Percentiles rank a stretch among this genome's conserved stretches.
phyloP scores from a whole-genome alignment of 345 rosid species.

The Gossypium anomalum region DNA sequence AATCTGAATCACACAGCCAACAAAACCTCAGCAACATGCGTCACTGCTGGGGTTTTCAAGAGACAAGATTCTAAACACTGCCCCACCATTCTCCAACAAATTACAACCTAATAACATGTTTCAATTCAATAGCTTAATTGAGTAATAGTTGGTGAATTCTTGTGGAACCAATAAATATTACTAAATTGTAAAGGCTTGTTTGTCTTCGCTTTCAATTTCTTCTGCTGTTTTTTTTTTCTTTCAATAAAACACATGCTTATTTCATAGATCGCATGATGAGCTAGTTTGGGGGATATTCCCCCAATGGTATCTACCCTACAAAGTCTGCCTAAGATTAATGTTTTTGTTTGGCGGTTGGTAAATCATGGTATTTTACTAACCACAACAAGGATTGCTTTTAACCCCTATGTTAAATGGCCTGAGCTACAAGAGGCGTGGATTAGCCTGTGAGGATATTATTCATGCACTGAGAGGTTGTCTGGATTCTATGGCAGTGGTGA shows the following conservation, averaged over 20 bases:
- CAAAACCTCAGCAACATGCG: background rate
- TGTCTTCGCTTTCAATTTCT: background rate
- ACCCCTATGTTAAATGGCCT: too few relatives aligned
- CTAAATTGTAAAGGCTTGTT: background rate
- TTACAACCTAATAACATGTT: background rate
- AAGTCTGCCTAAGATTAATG: too few relatives aligned
- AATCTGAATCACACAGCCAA: background rate
- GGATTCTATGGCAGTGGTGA: too few relatives aligned
- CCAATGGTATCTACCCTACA: too few relatives aligned
- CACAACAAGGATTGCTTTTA: too few relatives aligned
- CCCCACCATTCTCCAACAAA: background rate
- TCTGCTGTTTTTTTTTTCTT: background rate
- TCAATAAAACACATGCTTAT: slow-evolving; percentile 2
- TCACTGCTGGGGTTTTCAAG: background rate
- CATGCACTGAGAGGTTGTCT: too few relatives aligned
- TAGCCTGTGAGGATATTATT: too few relatives aligned
- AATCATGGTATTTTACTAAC: too few relatives aligned
- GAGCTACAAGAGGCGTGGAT: too few relatives aligned
- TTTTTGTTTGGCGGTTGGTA: too few relatives aligned
- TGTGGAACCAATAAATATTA: background rate
- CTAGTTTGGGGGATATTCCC: too few relatives aligned
- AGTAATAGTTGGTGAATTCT: background rate
- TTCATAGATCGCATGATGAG: background rate
- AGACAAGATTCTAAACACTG: background rate
- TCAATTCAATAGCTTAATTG: background rate